Evolutionary conservation across 495 filamentous ascomycete species (phyloP).

Genomic region (Xylaria cubensis): DNA sequence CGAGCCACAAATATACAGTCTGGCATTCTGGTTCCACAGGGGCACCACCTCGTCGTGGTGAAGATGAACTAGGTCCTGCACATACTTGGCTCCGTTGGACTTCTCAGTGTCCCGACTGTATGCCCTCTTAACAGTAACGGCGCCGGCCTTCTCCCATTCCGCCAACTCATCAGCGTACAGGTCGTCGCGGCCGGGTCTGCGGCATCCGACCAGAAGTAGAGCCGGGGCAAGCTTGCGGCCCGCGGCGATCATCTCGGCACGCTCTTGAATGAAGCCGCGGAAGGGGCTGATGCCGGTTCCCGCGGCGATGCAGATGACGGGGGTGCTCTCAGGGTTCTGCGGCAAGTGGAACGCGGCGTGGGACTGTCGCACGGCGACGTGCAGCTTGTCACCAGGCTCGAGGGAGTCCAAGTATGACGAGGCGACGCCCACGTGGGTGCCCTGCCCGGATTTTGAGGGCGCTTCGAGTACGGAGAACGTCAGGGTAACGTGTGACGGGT

Average conservation of each 20-base stretch:
- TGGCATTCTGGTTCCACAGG: conserved; percentile 65
- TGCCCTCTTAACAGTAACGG: conserved; percentile 63
- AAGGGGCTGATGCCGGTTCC: conserved; percentile 70
- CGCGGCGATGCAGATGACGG: conserved; percentile 68
- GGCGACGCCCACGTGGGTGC: conserved; percentile 61
- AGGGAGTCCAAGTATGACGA: conserved; percentile 68
- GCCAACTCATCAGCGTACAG: conserved; percentile 67
- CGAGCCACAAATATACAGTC: conserved; percentile 72
- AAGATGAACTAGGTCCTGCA: conserved; percentile 66
- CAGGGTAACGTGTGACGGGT: conserved; percentile 65
- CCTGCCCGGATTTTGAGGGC: conserved; percentile 58
- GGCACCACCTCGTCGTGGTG: conserved; percentile 58
- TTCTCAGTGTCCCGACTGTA: conserved; percentile 53
- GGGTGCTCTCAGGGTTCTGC: conserved; percentile 61
- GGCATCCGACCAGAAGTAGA: conserved; percentile 70
- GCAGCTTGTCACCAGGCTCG: conserved; percentile 63
- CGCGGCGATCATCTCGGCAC: conserved; percentile 60
- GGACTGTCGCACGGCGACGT: conserved; percentile 64
- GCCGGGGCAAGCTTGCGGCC: conserved; percentile 63
- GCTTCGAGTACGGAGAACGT: conserved; percentile 70
- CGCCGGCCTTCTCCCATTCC: conserved; percentile 63
- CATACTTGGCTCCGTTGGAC: conserved; percentile 58
- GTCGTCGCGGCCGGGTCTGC: conserved; percentile 61
- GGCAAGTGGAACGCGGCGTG: conserved; percentile 73
- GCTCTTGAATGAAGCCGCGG: conserved; percentile 73